phyloP scores from a whole-genome alignment of 202 grass and related monocot genomes.

The Setaria italica region DNA sequence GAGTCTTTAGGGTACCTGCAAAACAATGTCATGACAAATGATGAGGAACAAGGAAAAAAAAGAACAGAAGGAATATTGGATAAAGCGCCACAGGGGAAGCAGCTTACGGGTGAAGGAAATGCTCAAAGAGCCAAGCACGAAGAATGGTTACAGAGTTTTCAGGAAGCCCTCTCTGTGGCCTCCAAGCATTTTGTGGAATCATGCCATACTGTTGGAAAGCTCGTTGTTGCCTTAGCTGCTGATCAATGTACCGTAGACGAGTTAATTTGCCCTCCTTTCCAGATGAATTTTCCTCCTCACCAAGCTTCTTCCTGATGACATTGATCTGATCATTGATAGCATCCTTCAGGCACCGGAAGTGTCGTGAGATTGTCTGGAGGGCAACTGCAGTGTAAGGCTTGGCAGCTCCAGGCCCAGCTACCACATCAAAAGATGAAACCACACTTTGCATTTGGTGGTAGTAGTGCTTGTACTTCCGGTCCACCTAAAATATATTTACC shows the following conservation, averaged over 20 bases:
- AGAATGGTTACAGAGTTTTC: slow-evolving; percentile 84
- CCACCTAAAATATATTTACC: slow-evolving; percentile 60
- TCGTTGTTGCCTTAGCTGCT: slow-evolving; percentile 74
- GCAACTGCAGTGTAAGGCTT: slow-evolving; percentile 86
- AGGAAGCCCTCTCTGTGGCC: slow-evolving; percentile 77
- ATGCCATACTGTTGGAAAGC: slow-evolving; percentile 81
- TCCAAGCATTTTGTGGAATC: slow-evolving; percentile 81
- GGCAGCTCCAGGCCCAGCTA: slow-evolving; percentile 68
- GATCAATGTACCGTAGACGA: slow-evolving; percentile 76
- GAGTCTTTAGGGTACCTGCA: slow-evolving; percentile 88
- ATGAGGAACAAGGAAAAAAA: slow-evolving; percentile 9
- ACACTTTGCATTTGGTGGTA: slow-evolving; percentile 82
- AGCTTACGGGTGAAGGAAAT: slow-evolving; percentile 82
- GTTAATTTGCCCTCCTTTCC: slow-evolving; percentile 63
- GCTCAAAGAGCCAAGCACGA: slow-evolving; percentile 86
- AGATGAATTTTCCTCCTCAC: slow-evolving; percentile 67
- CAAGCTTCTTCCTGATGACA: slow-evolving; percentile 68
- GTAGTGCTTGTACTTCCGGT: slow-evolving; percentile 77
- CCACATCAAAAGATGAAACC: slow-evolving; percentile 73
- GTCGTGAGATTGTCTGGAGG: slow-evolving; percentile 80
- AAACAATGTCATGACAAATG: background rate
- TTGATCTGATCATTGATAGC: slow-evolving; percentile 75
- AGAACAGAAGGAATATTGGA: background rate
- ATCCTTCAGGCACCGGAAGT: slow-evolving; percentile 80
- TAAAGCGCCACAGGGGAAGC: background rate